A percentile compares a stretch with the other conserved stretches of the same genome.
These are phyloP conservation scores for Candida michaelii DNA, from an alignment of 805 yeast genomes.

Conservation along the genomic window DNA sequence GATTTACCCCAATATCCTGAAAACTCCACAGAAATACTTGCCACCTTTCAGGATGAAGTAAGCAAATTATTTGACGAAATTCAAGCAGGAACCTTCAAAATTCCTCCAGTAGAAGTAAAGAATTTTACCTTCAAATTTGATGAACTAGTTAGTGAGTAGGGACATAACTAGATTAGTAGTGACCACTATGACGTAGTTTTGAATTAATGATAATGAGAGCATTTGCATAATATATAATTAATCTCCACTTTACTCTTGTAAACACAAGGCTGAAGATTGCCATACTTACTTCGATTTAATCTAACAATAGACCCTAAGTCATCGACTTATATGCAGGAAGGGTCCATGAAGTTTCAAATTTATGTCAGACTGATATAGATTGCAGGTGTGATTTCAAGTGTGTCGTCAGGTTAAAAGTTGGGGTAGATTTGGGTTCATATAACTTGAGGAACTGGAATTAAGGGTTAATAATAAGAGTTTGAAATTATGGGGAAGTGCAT, in stretches of 20 bases:
- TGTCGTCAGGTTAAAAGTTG: too few species aligned
- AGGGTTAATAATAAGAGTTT: too few species aligned
- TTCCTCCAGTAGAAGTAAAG: neutral
- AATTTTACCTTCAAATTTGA: slow-evolving; percentile 1
- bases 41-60: neutral
- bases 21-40: neutral
- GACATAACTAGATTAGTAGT: too few species aligned
- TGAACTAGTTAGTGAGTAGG: slow-evolving; percentile 7
- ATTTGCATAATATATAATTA: slow-evolving; percentile 6
- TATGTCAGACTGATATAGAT: too few species aligned
- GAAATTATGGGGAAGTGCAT: too few species aligned
- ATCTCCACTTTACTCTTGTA: neutral
- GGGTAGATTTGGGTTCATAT: too few species aligned
- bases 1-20: neutral
- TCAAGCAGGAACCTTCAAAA: neutral
- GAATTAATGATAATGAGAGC: slow-evolving; percentile 7
- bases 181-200: slow-evolving; percentile 4
- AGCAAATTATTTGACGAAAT: neutral
- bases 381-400: too few species aligned
- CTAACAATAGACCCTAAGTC: neutral
- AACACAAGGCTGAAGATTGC: neutral
- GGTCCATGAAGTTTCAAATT: neutral
- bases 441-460: too few species aligned
- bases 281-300: too few species aligned
- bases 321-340: neutral